phyloP scores from a whole-genome alignment of 192 early-diverging fungal species.

The Coemansia javaensis region DNA sequence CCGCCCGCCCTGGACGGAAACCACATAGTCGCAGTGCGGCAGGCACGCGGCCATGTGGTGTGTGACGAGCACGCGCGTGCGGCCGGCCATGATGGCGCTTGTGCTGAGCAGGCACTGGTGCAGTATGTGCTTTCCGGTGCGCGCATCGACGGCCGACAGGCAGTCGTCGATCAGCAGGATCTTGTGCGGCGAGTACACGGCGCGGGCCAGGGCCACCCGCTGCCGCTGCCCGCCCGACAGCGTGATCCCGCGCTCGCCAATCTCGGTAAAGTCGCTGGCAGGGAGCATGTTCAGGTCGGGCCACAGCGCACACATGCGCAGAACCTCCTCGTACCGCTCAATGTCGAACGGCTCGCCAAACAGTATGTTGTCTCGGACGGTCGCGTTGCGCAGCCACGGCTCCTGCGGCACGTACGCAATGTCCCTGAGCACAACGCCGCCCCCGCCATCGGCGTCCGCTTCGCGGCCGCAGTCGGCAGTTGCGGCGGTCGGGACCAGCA shows the following conservation, averaged over 20 bases:
- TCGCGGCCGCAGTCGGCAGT: background rate
- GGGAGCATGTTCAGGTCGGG: conserved; percentile 76
- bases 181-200: conserved; percentile 59
- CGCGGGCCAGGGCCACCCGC: conserved; percentile 79
- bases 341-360: conserved; percentile 73
- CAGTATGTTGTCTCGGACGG: conserved; percentile 73
- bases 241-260: conserved; percentile 82
- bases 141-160: conserved; percentile 89
- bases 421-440: conserved; percentile 6
- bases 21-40: conserved; percentile 51
- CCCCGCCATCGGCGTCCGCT: background rate
- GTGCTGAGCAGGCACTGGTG: conserved; percentile 64
- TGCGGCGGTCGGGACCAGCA: conserved; percentile 17
- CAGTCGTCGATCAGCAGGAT: conserved; percentile 77
- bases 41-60: conserved; percentile 73
- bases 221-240: conserved; percentile 83
- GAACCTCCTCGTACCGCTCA: conserved; percentile 65
- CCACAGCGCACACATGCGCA: conserved; percentile 73
- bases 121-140: conserved; percentile 81
- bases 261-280: conserved; percentile 81
- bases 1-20: conserved; percentile 58
- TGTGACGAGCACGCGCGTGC: conserved; percentile 81
- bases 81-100: conserved; percentile 53
- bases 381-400: conserved; percentile 66
- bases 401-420: conserved; percentile 84